Percentiles rank a stretch among this genome's conserved stretches.
These are phyloP conservation scores for Sinapis alba DNA, from an alignment of 441 rosid genomes.

Conservation along the genomic window DNA sequence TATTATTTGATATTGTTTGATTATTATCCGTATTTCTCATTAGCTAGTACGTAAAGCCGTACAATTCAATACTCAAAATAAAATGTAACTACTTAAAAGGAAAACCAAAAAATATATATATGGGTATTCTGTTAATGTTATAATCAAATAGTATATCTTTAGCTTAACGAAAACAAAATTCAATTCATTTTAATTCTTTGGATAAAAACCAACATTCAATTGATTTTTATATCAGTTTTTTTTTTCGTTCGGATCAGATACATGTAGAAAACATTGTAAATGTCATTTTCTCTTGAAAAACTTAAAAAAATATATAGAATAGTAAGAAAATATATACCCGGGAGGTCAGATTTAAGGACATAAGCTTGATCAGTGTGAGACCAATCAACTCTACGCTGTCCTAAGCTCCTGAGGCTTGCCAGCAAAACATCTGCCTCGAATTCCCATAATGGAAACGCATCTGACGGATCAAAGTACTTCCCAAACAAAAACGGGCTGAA, in stretches of 20 bases:
- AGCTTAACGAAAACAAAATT: no score
- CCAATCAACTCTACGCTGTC: slow-evolving; percentile 75
- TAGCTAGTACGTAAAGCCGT: no score
- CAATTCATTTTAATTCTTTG: no score
- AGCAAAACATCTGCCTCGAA: slow-evolving; percentile 66
- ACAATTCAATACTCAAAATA: no score
- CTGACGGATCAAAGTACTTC: slow-evolving; percentile 88
- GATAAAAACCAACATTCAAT: no score
- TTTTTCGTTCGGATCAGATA: not conserved
- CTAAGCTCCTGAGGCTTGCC: slow-evolving; percentile 54
- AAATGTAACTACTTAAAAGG: no score
- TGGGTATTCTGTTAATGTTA: no score
- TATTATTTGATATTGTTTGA: no score
- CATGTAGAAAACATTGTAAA: not conserved
- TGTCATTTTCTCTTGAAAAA: not conserved
- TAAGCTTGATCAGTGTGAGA: slow-evolving; percentile 67
- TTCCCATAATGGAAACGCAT: slow-evolving; percentile 95
- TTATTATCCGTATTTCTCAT: no score
- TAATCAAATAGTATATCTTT: no score
- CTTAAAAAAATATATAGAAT: not conserved
- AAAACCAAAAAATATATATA: no score
- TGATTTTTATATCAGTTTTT: no score
- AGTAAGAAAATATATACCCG: slow-evolving; percentile 50
- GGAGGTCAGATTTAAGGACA: slow-evolving; percentile 71
- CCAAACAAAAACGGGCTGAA: slow-evolving; percentile 85